Evolutionary conservation across 208 protist species (phyloP), one percentile per base, ranked within the genome.

Genomic region (Jaenimonas drosophilae): DNA sequence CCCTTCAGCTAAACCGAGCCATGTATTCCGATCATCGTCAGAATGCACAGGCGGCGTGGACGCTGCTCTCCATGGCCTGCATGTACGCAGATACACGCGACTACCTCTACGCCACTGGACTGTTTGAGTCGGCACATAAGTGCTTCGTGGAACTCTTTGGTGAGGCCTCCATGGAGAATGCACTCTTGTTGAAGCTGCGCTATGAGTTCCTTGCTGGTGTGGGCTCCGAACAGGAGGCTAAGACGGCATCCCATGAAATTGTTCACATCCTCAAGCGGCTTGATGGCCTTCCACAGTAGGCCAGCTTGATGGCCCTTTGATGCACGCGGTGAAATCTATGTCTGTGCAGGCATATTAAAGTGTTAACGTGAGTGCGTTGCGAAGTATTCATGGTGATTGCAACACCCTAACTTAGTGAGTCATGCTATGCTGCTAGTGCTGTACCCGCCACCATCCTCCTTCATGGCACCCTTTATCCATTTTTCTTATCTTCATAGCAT

Each of bases 41-140:
- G 40, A 88, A 93, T 54, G 43, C 71, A 1, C 43, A 64, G 16
- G 84, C 79, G 0, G 67, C 66, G 4, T 72, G 65, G 57, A 80
- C 64, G 37, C 63, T 93, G 12, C 48, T 73, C 14, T 37, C 61
- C 12, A 87, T 93, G 79, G 84, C 76, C 5, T 83, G 70, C 47
- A 63, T 85, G 46, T 93, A 89, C 59, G 84, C 76, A n/a, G 84
- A 93, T 57, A 86, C 71, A 28, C 66, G 79, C 21, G 84, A 93
- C 62, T 93, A 93, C 59, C 55, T 93, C 12, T 89, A 93, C 53
- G 79, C 84, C 4, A 88, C 76, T 2, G 84, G 84, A 4, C 59
- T 93, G 4, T 89, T 88, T 56, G 70, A 82, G 34, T 70, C 66
- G n/a, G 76, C 84, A 12, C 55, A 68, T 30, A 89, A 89, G 52